Evolutionary conservation across 2,329 filamentous ascomycete genomes (phyloP), one percentile per base, ranked within the genome.

Genomic region (Fusarium camptoceras): DNA sequence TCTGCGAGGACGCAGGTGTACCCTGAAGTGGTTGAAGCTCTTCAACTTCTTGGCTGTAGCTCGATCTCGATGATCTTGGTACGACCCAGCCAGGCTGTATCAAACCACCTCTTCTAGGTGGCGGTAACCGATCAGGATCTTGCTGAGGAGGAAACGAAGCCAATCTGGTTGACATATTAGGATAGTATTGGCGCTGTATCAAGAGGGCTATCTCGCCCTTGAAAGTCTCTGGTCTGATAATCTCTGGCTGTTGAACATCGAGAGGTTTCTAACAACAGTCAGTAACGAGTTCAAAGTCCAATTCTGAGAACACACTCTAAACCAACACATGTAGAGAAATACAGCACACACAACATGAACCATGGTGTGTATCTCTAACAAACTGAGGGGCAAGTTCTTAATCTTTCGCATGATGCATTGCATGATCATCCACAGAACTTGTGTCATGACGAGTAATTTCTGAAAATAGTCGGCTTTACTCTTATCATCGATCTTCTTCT

Each of bases 401-500:
- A 64, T 62, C 4, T 73, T 67, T 3, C 81, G 75, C 15, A 74
- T 76, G 10, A 81, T 68, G 47, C 73, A 76, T 59, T 83, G 78
- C 0, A 79, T 44, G 0, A 77, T 49, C 71, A 83, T 81, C 80
- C 81, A 83, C 6, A 61, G n/a, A 0, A 79, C 78, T 57, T 84
- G 82, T 5, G 80, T 55, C 24, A 78, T 70, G 2, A 81, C 78
- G 4, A 84, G 49, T 0, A 65, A 42, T 63, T 82, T 82, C 9
- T 80, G 74, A 9, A 82, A 58, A 1, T 59, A 64, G 27, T 81
- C 75, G 3, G 76, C 77, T 57, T 83, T 83, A 66, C 78, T 82
- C 27, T 78, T 78, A 42, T 82, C 80, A 46, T 70, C 55, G 7
- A 82, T 78, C 14, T 75, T 46, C 2, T 59, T 55, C 14, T 59